Evolutionary conservation across 805 yeast species (phyloP), one percentile per base, ranked within the genome.

Genomic region (Cyberlindnera lachancei): DNA sequence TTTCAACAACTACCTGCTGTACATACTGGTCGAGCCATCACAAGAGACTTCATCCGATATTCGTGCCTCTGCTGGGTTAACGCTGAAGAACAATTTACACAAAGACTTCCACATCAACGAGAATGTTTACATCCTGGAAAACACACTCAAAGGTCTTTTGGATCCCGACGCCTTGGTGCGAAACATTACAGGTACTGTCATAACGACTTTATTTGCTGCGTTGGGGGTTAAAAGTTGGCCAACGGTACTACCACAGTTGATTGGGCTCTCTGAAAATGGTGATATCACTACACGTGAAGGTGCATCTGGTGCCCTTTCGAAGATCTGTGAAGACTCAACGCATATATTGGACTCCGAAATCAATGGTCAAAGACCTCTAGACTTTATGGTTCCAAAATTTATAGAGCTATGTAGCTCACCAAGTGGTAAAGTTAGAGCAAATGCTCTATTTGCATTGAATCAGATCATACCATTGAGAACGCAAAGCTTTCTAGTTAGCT

Each of bases 291-390:
- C 55, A 24, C 49, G 45, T 28, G 86, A 79, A 45, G 88, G 92
- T 25, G 83, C 94, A 1, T 72, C 85, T 56, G 68, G 81, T 42
- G 88, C 96, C 0, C 63, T 92, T 38, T 67, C 81, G 23, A 86
- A 88, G 55, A 81, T 92, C 31, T 85, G 95, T 63, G 98, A 92
- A 54, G 98, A 92, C 58, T 75, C 84, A 18, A 75, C 77, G 7
- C 61, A 63, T 28, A 58, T 70, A 23, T 68, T 92, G 37, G 87
- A 84, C 50, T 56, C 66, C 30, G 81, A 76, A 37, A 72, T 74
- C 56, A 64, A 70, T 34, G 81, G 83, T 5, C 70, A 72, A 36
- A 61, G 76, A 34, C 95, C 95, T 0, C 61, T 81, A 41, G 75
- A 73, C 33, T 70, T 66, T 36, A 64, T 90, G 63, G 66, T 85